phyloP scores from a whole-genome alignment of 345 rosid species.

The Sapria himalayana region DNA sequence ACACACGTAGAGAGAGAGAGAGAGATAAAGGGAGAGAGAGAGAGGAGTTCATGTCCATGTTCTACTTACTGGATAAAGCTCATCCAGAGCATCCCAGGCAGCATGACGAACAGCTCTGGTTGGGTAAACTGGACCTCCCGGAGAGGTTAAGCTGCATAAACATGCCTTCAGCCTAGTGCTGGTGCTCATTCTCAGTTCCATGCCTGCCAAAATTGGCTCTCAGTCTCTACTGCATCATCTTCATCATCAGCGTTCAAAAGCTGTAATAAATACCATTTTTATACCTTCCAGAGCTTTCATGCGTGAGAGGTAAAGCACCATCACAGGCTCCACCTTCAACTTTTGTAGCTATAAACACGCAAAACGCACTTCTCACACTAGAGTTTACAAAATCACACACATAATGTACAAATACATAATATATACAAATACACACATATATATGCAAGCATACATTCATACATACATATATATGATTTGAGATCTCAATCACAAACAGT shows the following conservation, averaged over 20 bases:
- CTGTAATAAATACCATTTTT: too few relatives aligned
- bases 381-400: too few relatives aligned
- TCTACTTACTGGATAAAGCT: constrained; percentile 77
- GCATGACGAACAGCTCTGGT: constrained; percentile 98
- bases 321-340: constrained; percentile 92
- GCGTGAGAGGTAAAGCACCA: constrained; percentile 68
- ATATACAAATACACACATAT: not conserved
- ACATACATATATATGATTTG: not conserved
- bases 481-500: too few relatives aligned
- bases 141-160: constrained; percentile 86
- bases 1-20: not conserved
- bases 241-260: too few relatives aligned
- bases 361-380: too few relatives aligned
- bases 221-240: too few relatives aligned
- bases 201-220: constrained; percentile 36
- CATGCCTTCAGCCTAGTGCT: constrained; percentile 87
- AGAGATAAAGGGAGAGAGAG: not conserved
- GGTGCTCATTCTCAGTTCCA: constrained; percentile 90
- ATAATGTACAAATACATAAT: too few relatives aligned
- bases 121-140: constrained; percentile 98
- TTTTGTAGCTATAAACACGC: constrained; percentile 99
- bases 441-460: not conserved
- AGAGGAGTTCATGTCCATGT: not conserved
- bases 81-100: constrained; percentile 90
- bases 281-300: constrained; percentile 72